phyloP scores from a whole-genome alignment of 2,329 filamentous ascomycete genomes.

The Rhytidhysteron rufulum region DNA sequence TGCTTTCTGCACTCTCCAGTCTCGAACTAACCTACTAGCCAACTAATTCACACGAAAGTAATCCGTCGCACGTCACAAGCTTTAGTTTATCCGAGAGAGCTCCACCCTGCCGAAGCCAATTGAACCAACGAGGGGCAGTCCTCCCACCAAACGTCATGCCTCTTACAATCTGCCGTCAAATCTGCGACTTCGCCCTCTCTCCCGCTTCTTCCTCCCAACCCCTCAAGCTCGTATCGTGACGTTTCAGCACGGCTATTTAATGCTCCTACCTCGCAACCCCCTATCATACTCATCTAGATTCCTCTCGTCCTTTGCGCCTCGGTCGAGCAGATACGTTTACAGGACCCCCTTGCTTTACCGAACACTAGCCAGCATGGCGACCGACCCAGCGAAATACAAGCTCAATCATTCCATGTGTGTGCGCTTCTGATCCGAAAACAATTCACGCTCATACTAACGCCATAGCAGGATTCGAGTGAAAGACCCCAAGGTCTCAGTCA shows the following conservation, averaged over 20 bases:
- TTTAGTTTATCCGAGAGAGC: not conserved
- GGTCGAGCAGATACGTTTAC: constrained; percentile 5
- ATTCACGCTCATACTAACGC: constrained; percentile 6
- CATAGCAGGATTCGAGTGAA: constrained; percentile 81
- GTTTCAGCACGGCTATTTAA: no score
- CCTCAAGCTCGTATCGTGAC: not conserved
- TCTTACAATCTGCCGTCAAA: not conserved
- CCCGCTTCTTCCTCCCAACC: not conserved
- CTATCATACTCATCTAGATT: not conserved
- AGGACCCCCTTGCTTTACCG: not conserved
- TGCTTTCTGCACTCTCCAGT: not conserved
- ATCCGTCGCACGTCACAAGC: not conserved
- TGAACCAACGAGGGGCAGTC: constrained; percentile 1
- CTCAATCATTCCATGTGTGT: constrained; percentile 55
- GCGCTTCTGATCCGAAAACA: not conserved
- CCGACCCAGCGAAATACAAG: constrained; percentile 61
- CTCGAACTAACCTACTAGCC: not conserved
- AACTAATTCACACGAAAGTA: not conserved
- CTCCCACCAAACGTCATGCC: not conserved
- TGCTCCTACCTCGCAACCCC: not conserved
- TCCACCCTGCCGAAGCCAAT: not conserved
- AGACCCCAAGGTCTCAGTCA: constrained; percentile 77
- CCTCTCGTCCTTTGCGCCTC: not conserved
- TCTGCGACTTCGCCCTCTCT: not conserved
- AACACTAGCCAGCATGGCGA: constrained; percentile 46